Evolutionary conservation across 2,329 filamentous ascomycete species (phyloP).

Genomic region (Fusarium sp.): DNA sequence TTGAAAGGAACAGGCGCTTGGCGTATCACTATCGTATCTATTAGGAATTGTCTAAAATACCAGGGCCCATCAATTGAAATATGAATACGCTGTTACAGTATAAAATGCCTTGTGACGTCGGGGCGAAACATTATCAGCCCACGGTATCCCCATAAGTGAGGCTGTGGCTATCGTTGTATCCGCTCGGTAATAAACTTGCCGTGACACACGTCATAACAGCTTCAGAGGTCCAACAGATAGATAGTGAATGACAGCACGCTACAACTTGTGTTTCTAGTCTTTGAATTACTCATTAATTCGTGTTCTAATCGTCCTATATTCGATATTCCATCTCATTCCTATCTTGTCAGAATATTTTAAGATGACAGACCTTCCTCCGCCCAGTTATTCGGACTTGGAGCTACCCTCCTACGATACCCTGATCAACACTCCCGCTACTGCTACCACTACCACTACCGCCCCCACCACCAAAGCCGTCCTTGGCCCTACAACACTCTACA

Average conservation of each 20-base stretch:
- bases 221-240: slow-evolving; percentile 8
- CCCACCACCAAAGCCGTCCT: slow-evolving; percentile 32
- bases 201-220: slow-evolving; percentile 39
- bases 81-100: not conserved
- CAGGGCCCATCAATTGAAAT: slow-evolving; percentile 1
- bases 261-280: slow-evolving; percentile 20
- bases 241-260: slow-evolving; percentile 29
- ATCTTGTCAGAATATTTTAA: not conserved
- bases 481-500: slow-evolving; percentile 53
- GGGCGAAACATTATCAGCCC: slow-evolving; percentile 24
- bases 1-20: slow-evolving; percentile 29
- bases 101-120: slow-evolving; percentile 4
- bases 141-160: slow-evolving; percentile 1
- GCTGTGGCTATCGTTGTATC: slow-evolving; percentile 13
- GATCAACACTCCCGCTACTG: slow-evolving; percentile 11
- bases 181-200: slow-evolving; percentile 14
- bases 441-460: slow-evolving; percentile 13
- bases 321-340: not conserved
- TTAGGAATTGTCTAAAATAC: slow-evolving; percentile 27
- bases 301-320: not conserved
- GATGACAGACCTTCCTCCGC: slow-evolving; percentile 39
- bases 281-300: not conserved
- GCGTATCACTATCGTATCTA: slow-evolving; percentile 33
- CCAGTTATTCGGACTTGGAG: slow-evolving; percentile 21
- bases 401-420: slow-evolving; percentile 48